These are phyloP conservation scores for Scutellaria minor DNA, from an alignment of 257 asterid genomes.

Conservation along the genomic window DNA sequence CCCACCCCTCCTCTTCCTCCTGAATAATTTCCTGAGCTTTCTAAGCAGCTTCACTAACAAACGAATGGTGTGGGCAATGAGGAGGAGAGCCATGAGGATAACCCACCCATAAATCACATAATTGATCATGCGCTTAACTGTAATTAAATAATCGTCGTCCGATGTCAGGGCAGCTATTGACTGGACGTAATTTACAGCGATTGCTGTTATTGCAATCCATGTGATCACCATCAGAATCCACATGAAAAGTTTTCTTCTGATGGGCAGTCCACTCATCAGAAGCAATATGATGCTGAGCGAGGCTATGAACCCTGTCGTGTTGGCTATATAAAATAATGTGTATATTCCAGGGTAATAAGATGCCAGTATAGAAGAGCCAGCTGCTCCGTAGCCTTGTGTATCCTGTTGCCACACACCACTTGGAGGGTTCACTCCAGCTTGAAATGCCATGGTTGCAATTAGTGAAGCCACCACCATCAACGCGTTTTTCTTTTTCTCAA, in stretches of 20 bases:
- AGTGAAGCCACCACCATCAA: conserved; percentile 47
- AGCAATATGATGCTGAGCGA: conserved; percentile 44
- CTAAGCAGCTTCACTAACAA: conserved; percentile 20
- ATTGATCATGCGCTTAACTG: not conserved
- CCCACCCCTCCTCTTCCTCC: not conserved
- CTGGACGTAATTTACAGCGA: conserved; percentile 21
- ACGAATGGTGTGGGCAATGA: conserved; percentile 34
- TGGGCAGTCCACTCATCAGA: conserved; percentile 40
- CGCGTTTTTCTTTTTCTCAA: conserved; percentile 21
- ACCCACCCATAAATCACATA: conserved; percentile 7
- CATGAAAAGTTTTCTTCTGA: conserved; percentile 27
- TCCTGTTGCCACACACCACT: conserved; percentile 41
- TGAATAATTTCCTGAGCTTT: not conserved
- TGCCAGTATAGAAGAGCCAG: no score
- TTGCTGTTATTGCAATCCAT: conserved; percentile 42
- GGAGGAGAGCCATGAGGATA: conserved; percentile 31
- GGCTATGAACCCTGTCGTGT: conserved; percentile 34
- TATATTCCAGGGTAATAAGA: no score
- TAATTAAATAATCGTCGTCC: not conserved
- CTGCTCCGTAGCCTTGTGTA: no score
- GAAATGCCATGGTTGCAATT: conserved; percentile 45
- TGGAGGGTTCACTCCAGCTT: conserved; percentile 42
- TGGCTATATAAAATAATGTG: conserved; percentile 20
- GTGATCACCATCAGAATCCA: conserved; percentile 44
- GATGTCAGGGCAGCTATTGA: not conserved